Percentiles rank a stretch among this genome's conserved stretches.
Evolutionary conservation across 208 protist species (phyloP).

Genomic region (Leptomonas pyrrhocoris): DNA sequence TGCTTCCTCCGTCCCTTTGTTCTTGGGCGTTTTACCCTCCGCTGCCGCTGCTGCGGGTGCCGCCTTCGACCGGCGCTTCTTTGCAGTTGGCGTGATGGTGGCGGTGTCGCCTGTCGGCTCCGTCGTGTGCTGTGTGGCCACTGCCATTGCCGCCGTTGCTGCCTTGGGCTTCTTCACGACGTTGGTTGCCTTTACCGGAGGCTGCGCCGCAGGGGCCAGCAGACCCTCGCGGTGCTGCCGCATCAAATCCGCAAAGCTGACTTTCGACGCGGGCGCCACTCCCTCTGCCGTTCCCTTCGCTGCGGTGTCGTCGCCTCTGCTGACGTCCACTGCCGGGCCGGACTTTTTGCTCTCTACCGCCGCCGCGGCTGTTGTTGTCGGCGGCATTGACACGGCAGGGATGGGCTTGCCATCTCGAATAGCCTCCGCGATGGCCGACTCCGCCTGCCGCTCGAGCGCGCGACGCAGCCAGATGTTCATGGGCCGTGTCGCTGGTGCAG

Average conservation of each 20-base stretch:
- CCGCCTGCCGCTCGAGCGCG: slow-evolving; percentile 32
- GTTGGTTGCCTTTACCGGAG: slow-evolving; percentile 36
- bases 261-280: not conserved
- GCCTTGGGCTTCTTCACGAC: slow-evolving; percentile 41
- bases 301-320: not conserved
- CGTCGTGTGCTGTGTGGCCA: no score
- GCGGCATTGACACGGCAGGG: slow-evolving; percentile 4
- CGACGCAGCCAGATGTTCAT: slow-evolving; percentile 38
- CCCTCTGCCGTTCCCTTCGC: not conserved
- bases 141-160: not conserved
- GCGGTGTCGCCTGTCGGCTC: not conserved
- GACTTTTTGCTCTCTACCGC: slow-evolving; percentile 11
- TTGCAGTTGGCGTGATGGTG: not conserved
- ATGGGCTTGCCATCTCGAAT: slow-evolving; percentile 27
- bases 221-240: slow-evolving; percentile 39
- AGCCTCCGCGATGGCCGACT: slow-evolving; percentile 26
- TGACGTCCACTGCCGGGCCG: not conserved
- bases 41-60: not conserved
- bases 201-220: slow-evolving; percentile 25
- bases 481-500: slow-evolving; percentile 2
- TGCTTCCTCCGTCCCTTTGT: not conserved
- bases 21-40: not conserved
- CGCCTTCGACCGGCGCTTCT: slow-evolving; percentile 19
- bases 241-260: slow-evolving; percentile 38
- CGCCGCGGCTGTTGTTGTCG: not conserved